Base-by-base conservation (phyloP, 2,329 filamentous ascomycete species). In the Furcasterigmium furcatum region DNA sequence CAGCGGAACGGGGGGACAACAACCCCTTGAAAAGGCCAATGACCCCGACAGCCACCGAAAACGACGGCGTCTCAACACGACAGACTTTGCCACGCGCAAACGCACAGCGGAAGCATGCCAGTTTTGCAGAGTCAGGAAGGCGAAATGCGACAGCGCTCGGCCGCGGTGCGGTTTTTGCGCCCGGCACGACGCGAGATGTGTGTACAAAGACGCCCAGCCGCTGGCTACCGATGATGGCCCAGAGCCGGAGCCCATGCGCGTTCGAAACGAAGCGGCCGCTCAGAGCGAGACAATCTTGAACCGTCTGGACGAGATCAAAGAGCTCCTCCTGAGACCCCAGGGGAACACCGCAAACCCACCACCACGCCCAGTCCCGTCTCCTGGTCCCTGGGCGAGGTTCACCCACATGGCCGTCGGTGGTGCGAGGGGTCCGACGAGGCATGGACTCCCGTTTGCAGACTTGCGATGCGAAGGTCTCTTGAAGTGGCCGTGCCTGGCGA, bases 101-200 rank as follows among this genome's bases (percentile, higher is more conserved):
- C 47, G 47, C 14, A 38, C 47, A 14, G 38, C 38, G 1, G 46
- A 41, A 16, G 47, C 47, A 4, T 47, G 47, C 36, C 27, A 46
- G 9, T 46, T 49, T n/a, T 49, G 44, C 14, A 44, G 47, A 19
- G 30, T 49, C 4, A 45, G 45, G 24, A 49, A 49, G 12, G 47
- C 47, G 9, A 44, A 47, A 34, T 55, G 53, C 38, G 46, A 53
- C 30, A 52, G 51, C 36, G 43, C 35, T 20, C 36, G 46, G 14
- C 48, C 50, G 4, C 41, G 25, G 4, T 54, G 48, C 45, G 43
- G 47, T 18, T 45, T 36, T 30, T 47, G 46, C 36, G 27, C 22
- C 2, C 21, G 24, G 7, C 24, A 27, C 7, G 12, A 27, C 7
- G 24, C 24, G 12, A 27, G 12, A 27, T 27, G 24, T 12, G 24